Conservation (phyloP, 768 basidiomycete species). For the Zangia roseola region DNA sequence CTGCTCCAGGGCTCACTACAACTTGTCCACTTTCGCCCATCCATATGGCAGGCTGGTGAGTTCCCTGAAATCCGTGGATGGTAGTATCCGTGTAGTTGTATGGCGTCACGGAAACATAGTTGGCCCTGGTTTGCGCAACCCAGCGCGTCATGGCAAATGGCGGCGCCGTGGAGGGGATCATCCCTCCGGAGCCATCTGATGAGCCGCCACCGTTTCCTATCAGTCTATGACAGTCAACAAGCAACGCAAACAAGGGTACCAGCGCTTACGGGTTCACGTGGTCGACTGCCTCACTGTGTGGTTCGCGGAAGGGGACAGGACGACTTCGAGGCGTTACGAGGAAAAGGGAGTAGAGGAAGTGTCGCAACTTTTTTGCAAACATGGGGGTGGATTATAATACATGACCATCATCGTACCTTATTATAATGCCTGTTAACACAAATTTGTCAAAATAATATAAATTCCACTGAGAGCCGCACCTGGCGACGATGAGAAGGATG, state of each 20-base stretch:
- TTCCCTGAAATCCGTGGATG: slow-evolving; percentile 77
- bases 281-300: slow-evolving; percentile 41
- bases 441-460: too few relatives aligned
- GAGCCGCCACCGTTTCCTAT: slow-evolving; percentile 74
- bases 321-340: slow-evolving; percentile 12
- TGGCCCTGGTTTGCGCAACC: slow-evolving; percentile 77
- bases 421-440: too few relatives aligned
- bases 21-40: slow-evolving; percentile 79
- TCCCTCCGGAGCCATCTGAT: slow-evolving; percentile 70
- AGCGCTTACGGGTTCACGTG: slow-evolving; percentile 45
- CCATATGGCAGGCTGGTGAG: slow-evolving; percentile 86
- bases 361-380: too few relatives aligned
- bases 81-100: slow-evolving; percentile 60
- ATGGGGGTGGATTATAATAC: too few relatives aligned
- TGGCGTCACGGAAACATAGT: slow-evolving; percentile 71
- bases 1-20: slow-evolving; percentile 56
- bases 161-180: slow-evolving; percentile 72
- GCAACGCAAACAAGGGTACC: not conserved
- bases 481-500: too few relatives aligned
- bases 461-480: too few relatives aligned
- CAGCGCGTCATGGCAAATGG: slow-evolving; percentile 87
- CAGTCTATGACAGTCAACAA: slow-evolving; percentile 33
- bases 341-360: slow-evolving; percentile 11
- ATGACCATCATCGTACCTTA: too few relatives aligned
- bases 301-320: slow-evolving; percentile 19